Base-by-base conservation (phyloP, 1,284 basidiomycete species). In the Microbotryum silenes-acaulis region DNA sequence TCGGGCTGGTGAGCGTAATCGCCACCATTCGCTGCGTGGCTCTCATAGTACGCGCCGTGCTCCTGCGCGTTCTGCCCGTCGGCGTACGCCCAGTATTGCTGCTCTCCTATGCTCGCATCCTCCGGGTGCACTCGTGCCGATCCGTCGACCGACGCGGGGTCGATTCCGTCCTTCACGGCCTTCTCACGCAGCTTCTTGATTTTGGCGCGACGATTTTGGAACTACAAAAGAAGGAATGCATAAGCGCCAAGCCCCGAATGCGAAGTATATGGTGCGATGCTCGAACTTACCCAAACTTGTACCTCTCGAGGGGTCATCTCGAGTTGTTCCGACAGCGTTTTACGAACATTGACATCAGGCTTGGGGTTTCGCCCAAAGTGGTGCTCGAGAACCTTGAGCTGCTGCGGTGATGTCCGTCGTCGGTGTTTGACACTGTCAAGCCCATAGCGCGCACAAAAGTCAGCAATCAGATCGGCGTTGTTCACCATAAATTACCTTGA, bases 241-340 rank as follows among this genome's bases (percentile, higher is more conserved):
- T 47, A 12, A 51, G 52, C n/a, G n/a, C 10, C 48, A 66, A 57
- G 45, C 42, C 12, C 21, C 52, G 48, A 29, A 27, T 53, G 31
- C 37, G 27, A 27, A 25, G n/a, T 12, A 16, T 12, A n/a, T 27
- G 37, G 42, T 31, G 37, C 5, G 45, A 21, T 6, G 20, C 14
- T 23, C 18, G 14, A 25, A 52, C 68, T 55, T 48, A 59, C 76
- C 73, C 84, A 71, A 66, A 93, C 91, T 81, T 97, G 92, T 2
- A 97, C 89, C 50, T 90, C 90, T 63, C 92, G 80, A 27, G 90
- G 84, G 23, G 88, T 89, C 91, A 97, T 97, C 66, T 85, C 86
- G 54, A 96, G 82, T 76, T 90, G 81, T 9, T 80, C 78, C 0
- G 91, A 87, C 54, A 97, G 82, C 67, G 83, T 79, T 73, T 88